Evolutionary conservation across 1,284 basidiomycete genomes (phyloP).

Genomic region (Leccinum holopus): DNA sequence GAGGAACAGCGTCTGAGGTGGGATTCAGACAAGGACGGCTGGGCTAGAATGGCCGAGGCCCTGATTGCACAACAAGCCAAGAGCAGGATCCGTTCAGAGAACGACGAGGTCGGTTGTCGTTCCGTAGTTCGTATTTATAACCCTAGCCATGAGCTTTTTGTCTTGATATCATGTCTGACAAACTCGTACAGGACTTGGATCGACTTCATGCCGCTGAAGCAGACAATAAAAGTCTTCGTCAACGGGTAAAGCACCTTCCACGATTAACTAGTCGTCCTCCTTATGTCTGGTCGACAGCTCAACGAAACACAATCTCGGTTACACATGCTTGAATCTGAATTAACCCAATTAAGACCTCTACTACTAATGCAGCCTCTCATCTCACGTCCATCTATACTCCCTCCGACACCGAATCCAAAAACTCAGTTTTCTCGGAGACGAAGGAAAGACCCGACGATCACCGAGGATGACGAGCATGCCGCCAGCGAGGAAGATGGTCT

Average conservation of each 20-base stretch:
- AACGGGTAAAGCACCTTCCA: slow-evolving; percentile 43
- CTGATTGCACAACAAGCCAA: slow-evolving; percentile 50
- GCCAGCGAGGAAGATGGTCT: slow-evolving; percentile 28
- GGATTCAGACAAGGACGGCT: slow-evolving; percentile 58
- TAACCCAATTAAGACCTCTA: slow-evolving; percentile 44
- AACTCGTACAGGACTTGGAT: slow-evolving; percentile 47
- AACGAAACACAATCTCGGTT: slow-evolving; percentile 41
- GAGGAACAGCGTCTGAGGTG: slow-evolving; percentile 58
- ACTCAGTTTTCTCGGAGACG: slow-evolving; percentile 22
- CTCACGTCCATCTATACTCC: slow-evolving; percentile 23
- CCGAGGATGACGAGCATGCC: slow-evolving; percentile 27
- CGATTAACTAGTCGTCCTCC: background rate
- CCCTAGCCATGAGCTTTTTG: background rate
- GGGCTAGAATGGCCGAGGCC: slow-evolving; percentile 62
- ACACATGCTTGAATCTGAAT: slow-evolving; percentile 42
- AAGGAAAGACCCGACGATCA: slow-evolving; percentile 24
- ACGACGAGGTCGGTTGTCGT: slow-evolving; percentile 44
- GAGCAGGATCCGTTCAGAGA: slow-evolving; percentile 32
- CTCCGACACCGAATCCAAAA: slow-evolving; percentile 25
- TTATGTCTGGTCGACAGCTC: slow-evolving; percentile 35
- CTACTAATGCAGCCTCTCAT: slow-evolving; percentile 44
- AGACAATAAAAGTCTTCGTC: slow-evolving; percentile 55
- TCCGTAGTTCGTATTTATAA: background rate
- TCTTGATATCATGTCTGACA: slow-evolving; percentile 12
- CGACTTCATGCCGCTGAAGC: slow-evolving; percentile 47